A percentile compares a stretch with the other conserved stretches of the same genome.
Conservation (phyloP, 2,329 filamentous ascomycete genomes). For the Alternaria gaisen region DNA sequence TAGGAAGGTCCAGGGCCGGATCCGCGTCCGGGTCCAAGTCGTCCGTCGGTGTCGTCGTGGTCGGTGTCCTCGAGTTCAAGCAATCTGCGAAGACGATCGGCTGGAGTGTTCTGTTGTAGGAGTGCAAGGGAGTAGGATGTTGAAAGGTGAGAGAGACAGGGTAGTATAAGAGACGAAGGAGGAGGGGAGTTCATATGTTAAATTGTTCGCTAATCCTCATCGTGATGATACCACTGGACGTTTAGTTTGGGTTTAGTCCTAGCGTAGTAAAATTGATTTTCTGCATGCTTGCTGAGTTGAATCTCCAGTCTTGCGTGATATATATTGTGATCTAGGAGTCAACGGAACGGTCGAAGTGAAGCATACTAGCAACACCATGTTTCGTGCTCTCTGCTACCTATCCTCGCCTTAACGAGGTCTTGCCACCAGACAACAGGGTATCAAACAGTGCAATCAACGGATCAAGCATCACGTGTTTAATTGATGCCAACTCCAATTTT, state of each 20-base stretch:
- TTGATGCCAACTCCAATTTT: no score
- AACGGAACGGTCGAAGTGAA: no score
- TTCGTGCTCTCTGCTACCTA: no score
- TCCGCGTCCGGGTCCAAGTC: neutral
- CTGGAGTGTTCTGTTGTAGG: slow-evolving; percentile 2
- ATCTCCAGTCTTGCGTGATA: neutral
- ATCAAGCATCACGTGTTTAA: rapidly evolving
- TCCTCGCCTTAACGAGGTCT: no score
- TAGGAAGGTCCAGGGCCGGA: slow-evolving; percentile 3
- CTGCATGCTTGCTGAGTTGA: neutral
- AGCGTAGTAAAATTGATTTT: no score
- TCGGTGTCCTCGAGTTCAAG: neutral
- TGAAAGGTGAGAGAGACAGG: neutral
- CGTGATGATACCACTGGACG: slow-evolving; percentile 1
- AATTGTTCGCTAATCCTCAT: neutral
- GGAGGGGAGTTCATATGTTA: neutral
- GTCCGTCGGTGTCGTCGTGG: neutral
- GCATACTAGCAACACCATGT: no score
- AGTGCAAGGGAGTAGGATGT: neutral
- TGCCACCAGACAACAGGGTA: no score
- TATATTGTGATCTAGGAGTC: no score
- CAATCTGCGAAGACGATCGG: neutral
- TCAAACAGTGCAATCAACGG: no score
- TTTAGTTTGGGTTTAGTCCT: neutral
- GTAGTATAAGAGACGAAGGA: neutral